A percentile compares a stretch with the other conserved stretches of the same genome.
Evolutionary conservation across 345 rosid species (phyloP).

Genomic region (Physaria fendleri): DNA sequence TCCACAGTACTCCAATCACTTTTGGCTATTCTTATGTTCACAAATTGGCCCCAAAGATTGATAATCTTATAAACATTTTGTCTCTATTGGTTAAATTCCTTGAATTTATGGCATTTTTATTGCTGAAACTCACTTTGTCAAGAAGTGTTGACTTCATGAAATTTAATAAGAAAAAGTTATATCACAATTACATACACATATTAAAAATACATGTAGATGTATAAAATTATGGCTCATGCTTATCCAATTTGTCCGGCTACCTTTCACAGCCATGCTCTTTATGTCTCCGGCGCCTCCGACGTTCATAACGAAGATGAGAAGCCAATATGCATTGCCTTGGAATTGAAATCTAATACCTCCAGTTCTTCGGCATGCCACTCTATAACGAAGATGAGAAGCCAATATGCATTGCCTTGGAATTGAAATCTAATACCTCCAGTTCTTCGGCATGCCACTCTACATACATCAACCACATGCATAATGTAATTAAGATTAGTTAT

Average conservation of each 20-base stretch:
- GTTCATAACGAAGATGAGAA: constrained; percentile 46
- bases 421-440: constrained; percentile 64
- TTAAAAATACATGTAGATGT: constrained; percentile 9
- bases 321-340: constrained; percentile 62
- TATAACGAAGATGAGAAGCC: constrained; percentile 48
- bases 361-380: constrained; percentile 63
- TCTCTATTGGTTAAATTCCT: no score
- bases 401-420: constrained; percentile 57
- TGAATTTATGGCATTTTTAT: no score
- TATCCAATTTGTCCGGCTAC: constrained; percentile 71
- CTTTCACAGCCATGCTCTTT: constrained; percentile 51
- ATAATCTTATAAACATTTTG: no score
- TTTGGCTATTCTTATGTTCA: no score
- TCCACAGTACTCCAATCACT: no score
- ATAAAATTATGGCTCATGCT: constrained; percentile 73
- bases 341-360: constrained; percentile 68
- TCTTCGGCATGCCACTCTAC: constrained; percentile 68
- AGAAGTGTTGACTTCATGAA: constrained; percentile 18
- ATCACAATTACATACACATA: constrained; percentile 20
- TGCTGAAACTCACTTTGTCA: constrained; percentile 3
- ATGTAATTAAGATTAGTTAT: neutral
- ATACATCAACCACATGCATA: constrained; percentile 3
- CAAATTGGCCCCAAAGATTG: no score
- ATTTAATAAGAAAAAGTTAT: no score
- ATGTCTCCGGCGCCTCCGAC: constrained; percentile 77